Evolutionary conservation across 768 basidiomycete genomes (phyloP).

Genomic region (Rhizopogon vulgaris): DNA sequence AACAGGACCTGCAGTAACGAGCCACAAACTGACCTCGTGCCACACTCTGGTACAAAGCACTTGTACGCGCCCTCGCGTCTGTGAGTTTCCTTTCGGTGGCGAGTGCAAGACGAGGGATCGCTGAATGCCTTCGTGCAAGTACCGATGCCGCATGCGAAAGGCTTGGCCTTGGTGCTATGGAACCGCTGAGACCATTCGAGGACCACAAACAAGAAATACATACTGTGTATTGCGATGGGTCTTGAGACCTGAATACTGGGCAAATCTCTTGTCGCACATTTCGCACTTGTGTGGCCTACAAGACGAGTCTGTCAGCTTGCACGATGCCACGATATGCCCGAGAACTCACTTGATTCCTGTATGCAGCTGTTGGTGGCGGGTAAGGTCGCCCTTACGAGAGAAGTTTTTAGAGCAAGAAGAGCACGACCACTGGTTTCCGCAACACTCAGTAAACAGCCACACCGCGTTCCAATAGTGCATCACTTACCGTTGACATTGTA

Average conservation of each 20-base stretch:
- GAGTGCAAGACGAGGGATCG: slow-evolving; percentile 64
- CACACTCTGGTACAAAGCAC: slow-evolving; percentile 42
- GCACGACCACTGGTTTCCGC: slow-evolving; percentile 31
- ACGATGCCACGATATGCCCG: background rate
- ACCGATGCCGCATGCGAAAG: slow-evolving; percentile 42
- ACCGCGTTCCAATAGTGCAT: background rate
- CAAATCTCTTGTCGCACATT: slow-evolving; percentile 49
- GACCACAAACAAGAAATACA: slow-evolving; percentile 16
- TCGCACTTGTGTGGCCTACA: slow-evolving; percentile 47
- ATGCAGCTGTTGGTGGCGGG: slow-evolving; percentile 50
- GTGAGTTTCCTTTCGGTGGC: slow-evolving; percentile 62
- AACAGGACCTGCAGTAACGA: background rate
- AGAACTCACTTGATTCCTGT: slow-evolving; percentile 39
- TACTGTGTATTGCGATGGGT: slow-evolving; percentile 67
- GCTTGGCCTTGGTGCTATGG: slow-evolving; percentile 45
- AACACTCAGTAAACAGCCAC: background rate
- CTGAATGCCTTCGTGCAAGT: slow-evolving; percentile 49
- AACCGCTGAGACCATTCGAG: slow-evolving; percentile 6
- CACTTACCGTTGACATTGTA: background rate
- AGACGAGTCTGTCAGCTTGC: background rate
- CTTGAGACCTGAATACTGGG: slow-evolving; percentile 54
- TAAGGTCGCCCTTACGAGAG: slow-evolving; percentile 52
- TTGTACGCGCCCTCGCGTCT: slow-evolving; percentile 32
- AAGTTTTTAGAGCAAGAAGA: slow-evolving; percentile 44
- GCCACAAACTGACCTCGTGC: slow-evolving; percentile 34